Percentiles rank a stretch among this genome's conserved stretches.
These are phyloP conservation scores for Medicago truncatula DNA, from an alignment of 306 rosid genomes.

Conservation along the genomic window MtrunA17r5.0-ANR NC_053044.1:33673501-33674000, in stretches of 20 bases:
- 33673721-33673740: conserved; percentile 12
- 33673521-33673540: background rate
- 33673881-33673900: background rate
- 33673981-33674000: conserved; percentile 84
- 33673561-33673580: background rate
- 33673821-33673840: conserved; percentile 27
- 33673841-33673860: conserved; percentile 7
- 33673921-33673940: conserved; percentile 16
- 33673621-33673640: background rate
- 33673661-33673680: background rate
- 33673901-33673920: conserved; percentile 27
- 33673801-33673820: conserved; percentile 17
- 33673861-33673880: background rate
- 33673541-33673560: background rate
- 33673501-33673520: background rate
- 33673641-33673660: background rate
- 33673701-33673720: conserved; percentile 27
- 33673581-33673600: background rate
- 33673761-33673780: background rate
- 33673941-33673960: conserved; percentile 71
- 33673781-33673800: background rate
- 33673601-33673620: background rate
- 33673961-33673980: conserved; percentile 61
- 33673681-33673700: background rate
- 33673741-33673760: conserved; percentile 11